Evolutionary conservation across 2,329 filamentous ascomycete species (phyloP).

Genomic region (Fusarium fujikuroi): DNA sequence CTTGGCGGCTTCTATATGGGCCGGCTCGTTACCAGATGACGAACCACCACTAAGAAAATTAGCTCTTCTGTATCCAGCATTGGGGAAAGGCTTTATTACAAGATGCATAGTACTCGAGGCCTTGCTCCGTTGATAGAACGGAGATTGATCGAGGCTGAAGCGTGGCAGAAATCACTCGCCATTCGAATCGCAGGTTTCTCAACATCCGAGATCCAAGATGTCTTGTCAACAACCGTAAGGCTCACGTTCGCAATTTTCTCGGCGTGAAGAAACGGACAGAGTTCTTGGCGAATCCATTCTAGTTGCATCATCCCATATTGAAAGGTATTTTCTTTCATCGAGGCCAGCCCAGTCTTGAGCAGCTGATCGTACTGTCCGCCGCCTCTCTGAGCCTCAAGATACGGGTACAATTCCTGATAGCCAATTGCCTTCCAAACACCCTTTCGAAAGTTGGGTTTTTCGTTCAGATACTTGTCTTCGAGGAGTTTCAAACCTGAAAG

Average conservation of each 20-base stretch:
- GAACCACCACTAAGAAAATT: not conserved
- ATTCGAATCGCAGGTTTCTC: not conserved
- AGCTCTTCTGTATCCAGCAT: not conserved
- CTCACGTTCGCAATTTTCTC: not conserved
- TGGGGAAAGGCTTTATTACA: not conserved
- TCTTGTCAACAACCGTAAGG: not conserved
- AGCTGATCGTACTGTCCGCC: not conserved
- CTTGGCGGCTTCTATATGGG: not conserved
- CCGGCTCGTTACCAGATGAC: not conserved
- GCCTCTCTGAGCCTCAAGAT: not conserved
- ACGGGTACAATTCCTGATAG: not conserved
- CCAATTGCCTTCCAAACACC: not conserved
- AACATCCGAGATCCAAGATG: not conserved
- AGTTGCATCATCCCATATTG: not conserved
- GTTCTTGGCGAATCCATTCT: not conserved
- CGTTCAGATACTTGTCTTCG: not conserved
- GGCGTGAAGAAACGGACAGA: not conserved
- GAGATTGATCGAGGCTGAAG: not conserved
- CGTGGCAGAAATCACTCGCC: not conserved
- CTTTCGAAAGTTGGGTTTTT: not conserved
- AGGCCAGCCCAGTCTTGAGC: not conserved
- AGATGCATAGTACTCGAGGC: not conserved
- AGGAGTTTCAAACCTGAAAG: not conserved
- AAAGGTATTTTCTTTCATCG: not conserved
- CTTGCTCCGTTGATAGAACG: not conserved